Percentiles rank a stretch among this genome's conserved stretches.
These are phyloP conservation scores for Vigna mungo DNA, from an alignment of 306 rosid genomes.

Conservation along the genomic window DNA sequence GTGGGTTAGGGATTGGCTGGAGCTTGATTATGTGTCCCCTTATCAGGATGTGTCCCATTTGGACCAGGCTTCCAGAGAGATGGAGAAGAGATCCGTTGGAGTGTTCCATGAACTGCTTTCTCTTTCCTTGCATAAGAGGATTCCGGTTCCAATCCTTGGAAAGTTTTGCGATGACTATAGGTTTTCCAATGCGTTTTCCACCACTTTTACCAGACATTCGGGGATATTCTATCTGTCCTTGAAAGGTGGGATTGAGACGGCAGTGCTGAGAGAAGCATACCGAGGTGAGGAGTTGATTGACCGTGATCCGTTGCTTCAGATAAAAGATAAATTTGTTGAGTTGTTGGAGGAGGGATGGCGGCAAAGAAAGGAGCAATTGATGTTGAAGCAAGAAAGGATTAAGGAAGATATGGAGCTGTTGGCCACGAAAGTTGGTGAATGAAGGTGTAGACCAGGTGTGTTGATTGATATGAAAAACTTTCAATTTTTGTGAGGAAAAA, in stretches of 20 bases:
- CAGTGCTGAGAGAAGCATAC: conserved; percentile 84
- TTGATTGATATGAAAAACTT: conserved; percentile 35
- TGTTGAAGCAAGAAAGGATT: conserved; percentile 52
- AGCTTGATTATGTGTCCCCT: conserved; percentile 78
- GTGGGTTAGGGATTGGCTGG: conserved; percentile 95
- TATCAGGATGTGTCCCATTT: conserved; percentile 68
- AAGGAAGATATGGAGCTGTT: conserved; percentile 55
- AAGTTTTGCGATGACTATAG: conserved; percentile 79
- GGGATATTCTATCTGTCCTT: conserved; percentile 87
- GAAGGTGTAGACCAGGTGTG: not conserved
- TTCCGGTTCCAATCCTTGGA: conserved; percentile 80
- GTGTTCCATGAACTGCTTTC: conserved; percentile 66
- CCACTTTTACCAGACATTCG: conserved; percentile 74
- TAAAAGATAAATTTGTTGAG: conserved; percentile 71
- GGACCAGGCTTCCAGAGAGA: conserved; percentile 74
- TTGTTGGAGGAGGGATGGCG: conserved; percentile 87
- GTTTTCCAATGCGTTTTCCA: conserved; percentile 80
- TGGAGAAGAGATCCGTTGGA: conserved; percentile 58
- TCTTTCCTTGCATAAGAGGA: conserved; percentile 72
- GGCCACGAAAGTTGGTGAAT: conserved; percentile 49
- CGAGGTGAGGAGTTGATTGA: conserved; percentile 62
- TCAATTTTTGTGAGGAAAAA: not conserved
- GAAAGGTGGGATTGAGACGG: conserved; percentile 88
- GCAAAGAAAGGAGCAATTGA: conserved; percentile 60
- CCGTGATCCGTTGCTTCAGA: conserved; percentile 76